Conservation (phyloP, 345 rosid genomes). For the Hevea brasiliensis region DNA sequence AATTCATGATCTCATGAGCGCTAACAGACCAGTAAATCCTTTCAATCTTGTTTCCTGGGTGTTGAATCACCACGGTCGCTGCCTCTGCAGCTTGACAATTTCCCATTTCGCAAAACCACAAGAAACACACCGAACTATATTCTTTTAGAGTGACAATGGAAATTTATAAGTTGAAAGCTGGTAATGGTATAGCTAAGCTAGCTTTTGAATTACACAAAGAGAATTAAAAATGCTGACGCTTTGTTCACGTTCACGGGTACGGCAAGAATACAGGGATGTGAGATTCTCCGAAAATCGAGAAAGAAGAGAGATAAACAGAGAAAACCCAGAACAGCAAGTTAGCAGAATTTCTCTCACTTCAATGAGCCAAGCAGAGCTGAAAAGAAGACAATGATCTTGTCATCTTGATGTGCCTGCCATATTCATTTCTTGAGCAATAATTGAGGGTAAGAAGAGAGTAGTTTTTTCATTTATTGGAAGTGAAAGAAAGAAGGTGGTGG, state of each 20-base stretch:
- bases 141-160: neutral
- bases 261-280: slow-evolving; percentile 15
- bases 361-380: neutral
- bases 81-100: slow-evolving; percentile 92
- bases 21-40: slow-evolving; percentile 73
- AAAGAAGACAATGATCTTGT: neutral
- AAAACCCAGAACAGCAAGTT: slow-evolving; percentile 4
- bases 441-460: no score
- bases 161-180: no score
- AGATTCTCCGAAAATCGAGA: slow-evolving; percentile 5
- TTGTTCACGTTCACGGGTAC: slow-evolving; percentile 12
- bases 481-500: neutral
- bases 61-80: slow-evolving; percentile 78
- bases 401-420: no score
- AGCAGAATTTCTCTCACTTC: slow-evolving; percentile 5
- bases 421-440: neutral
- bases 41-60: slow-evolving; percentile 67
- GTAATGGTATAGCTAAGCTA: no score
- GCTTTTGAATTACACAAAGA: neutral
- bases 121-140: neutral
- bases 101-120: slow-evolving; percentile 44
- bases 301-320: neutral
- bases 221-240: neutral
- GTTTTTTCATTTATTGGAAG: no score
- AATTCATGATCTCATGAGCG: slow-evolving; percentile 67